Base-by-base conservation (phyloP, 257 asterid species). In the Fraxinus cuspidata region DNA sequence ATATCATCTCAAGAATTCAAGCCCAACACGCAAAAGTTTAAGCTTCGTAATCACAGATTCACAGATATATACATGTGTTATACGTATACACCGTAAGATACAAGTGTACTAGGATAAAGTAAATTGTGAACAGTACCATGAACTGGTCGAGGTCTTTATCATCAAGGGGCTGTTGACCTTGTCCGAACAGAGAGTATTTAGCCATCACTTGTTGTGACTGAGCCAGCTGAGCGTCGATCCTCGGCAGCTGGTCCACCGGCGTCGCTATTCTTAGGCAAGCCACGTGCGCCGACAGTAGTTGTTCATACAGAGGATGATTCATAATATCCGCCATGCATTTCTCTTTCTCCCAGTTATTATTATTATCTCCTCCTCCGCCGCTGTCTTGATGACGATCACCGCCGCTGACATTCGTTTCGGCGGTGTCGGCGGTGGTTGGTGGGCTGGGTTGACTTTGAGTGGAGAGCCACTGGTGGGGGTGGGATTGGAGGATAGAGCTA, bases 171-270 rank as follows among this genome's bases (percentile, higher is more conserved):
- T 81, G 94, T n/a, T 87, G 94, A 70, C 86, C 87, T 3, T 88
- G 90, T 0, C 86, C 96, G n/a, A 90, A 91, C 25, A 90, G 86
- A 13, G 99, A 91, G 56, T 94, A 94, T 80, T 92, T 94, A n/a
- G 96, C 92, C 23, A 91, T 96, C 6, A 92, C 96, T 84, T 90
- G 92, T 78, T 90, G 98, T 29, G 98, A 91, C 87, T 90, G 97
- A 3, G 92, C 97, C 7, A 94, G 83, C 96, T 94, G 99, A 2
- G 99, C 97, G 74, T 94, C 99, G 84, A 94, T 91, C 89, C 98
- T 88, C 3, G 98, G 95, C 32, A 92, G 88, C 88, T 94, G 98
- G 90, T 94, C 98, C 32, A 94, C 97, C 77, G 98, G 98, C 16
- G 98, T 94, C 0, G 98, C 97, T 49, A 94, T 94, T 21, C 97